These are phyloP conservation scores for Rhododendron griersonianum DNA, from an alignment of 148 eudicot species.

Conservation along the genomic window DNA sequence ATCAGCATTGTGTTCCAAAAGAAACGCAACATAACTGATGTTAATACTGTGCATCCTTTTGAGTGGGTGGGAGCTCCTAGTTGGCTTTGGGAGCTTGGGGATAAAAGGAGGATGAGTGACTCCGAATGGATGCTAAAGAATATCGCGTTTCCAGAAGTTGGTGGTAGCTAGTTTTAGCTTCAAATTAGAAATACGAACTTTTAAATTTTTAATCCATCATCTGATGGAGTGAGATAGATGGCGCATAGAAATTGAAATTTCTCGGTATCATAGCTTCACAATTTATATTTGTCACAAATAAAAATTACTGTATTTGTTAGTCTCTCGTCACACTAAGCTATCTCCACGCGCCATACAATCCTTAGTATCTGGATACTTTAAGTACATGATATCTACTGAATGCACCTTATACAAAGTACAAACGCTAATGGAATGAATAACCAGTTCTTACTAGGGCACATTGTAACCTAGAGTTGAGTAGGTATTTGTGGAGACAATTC, in stretches of 20 bases:
- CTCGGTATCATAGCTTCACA: background rate
- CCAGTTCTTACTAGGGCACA: background rate
- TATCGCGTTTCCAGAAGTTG: background rate
- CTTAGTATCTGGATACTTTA: background rate
- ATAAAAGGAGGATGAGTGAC: background rate
- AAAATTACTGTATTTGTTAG: background rate
- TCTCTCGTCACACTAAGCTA: background rate
- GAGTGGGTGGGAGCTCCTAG: background rate
- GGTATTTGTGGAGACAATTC: background rate
- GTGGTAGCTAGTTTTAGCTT: background rate
- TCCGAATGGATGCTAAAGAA: background rate
- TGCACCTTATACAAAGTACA: background rate
- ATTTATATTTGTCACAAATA: background rate
- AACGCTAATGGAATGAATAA: background rate
- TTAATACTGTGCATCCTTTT: background rate
- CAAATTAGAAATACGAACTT: background rate
- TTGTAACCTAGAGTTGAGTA: background rate
- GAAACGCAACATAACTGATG: background rate
- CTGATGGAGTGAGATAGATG: conserved; percentile 4
- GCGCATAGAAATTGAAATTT: background rate
- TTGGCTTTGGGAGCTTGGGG: background rate
- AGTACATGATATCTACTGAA: background rate
- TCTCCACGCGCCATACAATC: background rate
- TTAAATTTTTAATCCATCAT: background rate
- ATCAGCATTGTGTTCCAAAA: background rate